Evolutionary conservation across 2,329 filamentous ascomycete species (phyloP).

Genomic region (Stagonosporopsis cucurbitacearum): DNA sequence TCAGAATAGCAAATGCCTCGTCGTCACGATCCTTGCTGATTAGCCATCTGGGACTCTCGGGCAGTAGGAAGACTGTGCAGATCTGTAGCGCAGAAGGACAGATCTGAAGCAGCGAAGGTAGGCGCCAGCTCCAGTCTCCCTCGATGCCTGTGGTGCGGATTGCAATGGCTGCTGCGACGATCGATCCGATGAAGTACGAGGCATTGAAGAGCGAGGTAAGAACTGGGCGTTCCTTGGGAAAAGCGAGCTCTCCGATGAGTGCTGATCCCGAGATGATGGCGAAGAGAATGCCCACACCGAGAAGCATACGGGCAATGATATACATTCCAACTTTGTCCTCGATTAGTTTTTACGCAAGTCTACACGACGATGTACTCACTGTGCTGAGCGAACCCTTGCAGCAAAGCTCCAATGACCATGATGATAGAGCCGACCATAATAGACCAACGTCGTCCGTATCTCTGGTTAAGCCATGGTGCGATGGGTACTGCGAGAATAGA

Average conservation of each 20-base stretch:
- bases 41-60: constrained; percentile 56
- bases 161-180: constrained; percentile 57
- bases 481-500: constrained; percentile 44
- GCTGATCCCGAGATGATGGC: constrained; percentile 65
- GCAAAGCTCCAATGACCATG: constrained; percentile 65
- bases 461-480: constrained; percentile 42
- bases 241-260: constrained; percentile 65
- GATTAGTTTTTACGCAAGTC: constrained; percentile 9
- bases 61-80: constrained; percentile 46
- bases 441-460: constrained; percentile 61
- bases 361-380: constrained; percentile 22
- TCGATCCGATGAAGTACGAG: constrained; percentile 62
- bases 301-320: constrained; percentile 63
- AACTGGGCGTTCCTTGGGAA: constrained; percentile 67
- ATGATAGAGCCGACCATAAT: constrained; percentile 65
- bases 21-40: constrained; percentile 60
- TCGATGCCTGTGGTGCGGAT: constrained; percentile 56
- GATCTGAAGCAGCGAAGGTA: constrained; percentile 59
- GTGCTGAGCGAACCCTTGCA: constrained; percentile 60
- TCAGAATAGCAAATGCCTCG: constrained; percentile 44
- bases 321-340: constrained; percentile 59
- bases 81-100: constrained; percentile 56
- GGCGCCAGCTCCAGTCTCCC: constrained; percentile 57
- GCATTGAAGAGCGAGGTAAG: constrained; percentile 68
- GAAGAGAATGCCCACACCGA: constrained; percentile 68